Evolutionary conservation across 2,329 filamentous ascomycete species (phyloP).

Genomic region (Penicillium sp.): DNA sequence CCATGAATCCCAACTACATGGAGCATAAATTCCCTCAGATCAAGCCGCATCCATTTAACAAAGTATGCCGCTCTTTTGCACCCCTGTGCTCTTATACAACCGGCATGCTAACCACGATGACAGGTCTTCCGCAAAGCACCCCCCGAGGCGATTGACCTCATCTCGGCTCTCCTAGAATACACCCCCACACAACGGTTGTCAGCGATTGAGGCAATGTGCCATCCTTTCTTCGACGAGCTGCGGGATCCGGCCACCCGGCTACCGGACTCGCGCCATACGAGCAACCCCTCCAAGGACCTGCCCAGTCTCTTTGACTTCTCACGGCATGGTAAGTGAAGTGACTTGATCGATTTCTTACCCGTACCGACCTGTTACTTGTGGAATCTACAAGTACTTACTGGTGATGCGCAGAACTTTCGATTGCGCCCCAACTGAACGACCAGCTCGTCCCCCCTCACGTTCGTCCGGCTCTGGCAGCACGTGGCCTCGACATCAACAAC

Average conservation of each 20-base stretch:
- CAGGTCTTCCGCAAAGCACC: slow-evolving; percentile 95
- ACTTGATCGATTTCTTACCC: slow-evolving; percentile 4
- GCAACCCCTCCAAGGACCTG: slow-evolving; percentile 73
- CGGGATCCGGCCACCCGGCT: slow-evolving; percentile 86
- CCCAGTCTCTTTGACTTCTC: slow-evolving; percentile 91
- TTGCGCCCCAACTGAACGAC: slow-evolving; percentile 80
- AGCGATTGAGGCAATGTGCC: slow-evolving; percentile 93
- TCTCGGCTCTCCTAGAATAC: slow-evolving; percentile 90
- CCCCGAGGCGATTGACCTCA: slow-evolving; percentile 86
- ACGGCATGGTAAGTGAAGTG: slow-evolving; percentile 71
- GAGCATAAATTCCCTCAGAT: slow-evolving; percentile 99
- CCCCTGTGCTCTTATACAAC: background rate
- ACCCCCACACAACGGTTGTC: slow-evolving; percentile 93
- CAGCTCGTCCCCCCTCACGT: slow-evolving; percentile 84
- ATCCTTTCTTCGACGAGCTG: slow-evolving; percentile 97
- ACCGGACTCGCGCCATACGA: slow-evolving; percentile 88
- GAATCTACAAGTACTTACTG: too few species aligned
- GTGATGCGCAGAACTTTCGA: slow-evolving; percentile 76
- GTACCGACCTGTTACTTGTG: too few species aligned
- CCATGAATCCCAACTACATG: slow-evolving; percentile 99
- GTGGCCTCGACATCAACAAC: slow-evolving; percentile 88
- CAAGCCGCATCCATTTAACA: slow-evolving; percentile 98
- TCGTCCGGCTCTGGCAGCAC: slow-evolving; percentile 67
- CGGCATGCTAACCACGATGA: slow-evolving; percentile 19
- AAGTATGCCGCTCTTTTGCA: slow-evolving; percentile 50